These are phyloP conservation scores for Capsicum pubescens DNA, from an alignment of 257 asterid genomes.

Conservation along the genomic window DNA sequence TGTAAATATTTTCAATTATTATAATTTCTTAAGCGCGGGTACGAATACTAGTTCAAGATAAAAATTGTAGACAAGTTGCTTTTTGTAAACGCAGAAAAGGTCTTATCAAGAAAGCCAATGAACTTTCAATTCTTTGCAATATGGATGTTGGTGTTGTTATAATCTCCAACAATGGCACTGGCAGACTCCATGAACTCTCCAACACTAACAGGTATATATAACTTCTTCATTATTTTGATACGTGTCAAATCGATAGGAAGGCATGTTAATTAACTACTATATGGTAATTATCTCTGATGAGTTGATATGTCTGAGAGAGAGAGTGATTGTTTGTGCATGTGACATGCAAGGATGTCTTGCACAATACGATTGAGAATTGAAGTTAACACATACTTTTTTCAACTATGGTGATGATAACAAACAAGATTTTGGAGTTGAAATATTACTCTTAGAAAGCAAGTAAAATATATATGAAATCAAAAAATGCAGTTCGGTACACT, in stretches of 20 bases:
- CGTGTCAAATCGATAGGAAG: too few species aligned
- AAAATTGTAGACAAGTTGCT: neutral
- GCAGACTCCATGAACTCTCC: neutral
- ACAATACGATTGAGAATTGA: too few species aligned
- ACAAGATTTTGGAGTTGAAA: neutral
- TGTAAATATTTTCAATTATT: too few species aligned
- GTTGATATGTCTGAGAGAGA: too few species aligned
- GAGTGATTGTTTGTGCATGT: neutral
- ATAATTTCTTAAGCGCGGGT: too few species aligned
- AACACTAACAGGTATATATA: neutral
- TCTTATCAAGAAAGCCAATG: neutral
- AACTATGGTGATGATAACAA: too few species aligned
- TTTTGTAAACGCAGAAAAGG: slow-evolving; percentile 13
- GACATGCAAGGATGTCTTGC: neutral
- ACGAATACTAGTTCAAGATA: neutral
- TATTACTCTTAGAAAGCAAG: neutral
- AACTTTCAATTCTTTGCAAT: neutral
- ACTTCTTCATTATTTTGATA: too few species aligned
- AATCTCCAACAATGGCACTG: neutral
- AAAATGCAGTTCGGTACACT: too few species aligned
- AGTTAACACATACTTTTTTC: too few species aligned
- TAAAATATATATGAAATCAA: too few species aligned
- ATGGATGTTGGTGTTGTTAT: neutral
- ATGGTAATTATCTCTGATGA: too few species aligned
- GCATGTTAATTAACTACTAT: too few species aligned